These are phyloP conservation scores for Ustulina deusta DNA, from an alignment of 2,329 filamentous ascomycete species.

Conservation along the genomic window DNA sequence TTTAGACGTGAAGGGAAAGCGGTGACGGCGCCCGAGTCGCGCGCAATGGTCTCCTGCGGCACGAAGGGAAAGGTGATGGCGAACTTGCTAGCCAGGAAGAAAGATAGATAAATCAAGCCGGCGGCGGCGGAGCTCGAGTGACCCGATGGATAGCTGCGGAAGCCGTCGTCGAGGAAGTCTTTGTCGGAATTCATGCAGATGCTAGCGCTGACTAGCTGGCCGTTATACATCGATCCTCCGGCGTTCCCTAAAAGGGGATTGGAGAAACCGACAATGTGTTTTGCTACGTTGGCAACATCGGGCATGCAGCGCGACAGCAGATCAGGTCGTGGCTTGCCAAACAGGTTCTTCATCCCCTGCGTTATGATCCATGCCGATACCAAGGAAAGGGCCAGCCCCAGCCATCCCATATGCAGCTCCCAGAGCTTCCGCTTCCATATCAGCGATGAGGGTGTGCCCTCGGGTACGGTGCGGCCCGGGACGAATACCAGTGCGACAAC, in stretches of 20 bases:
- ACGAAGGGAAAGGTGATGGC: conserved; percentile 79
- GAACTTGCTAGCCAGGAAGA: conserved; percentile 89
- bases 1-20: conserved; percentile 81
- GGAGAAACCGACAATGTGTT: conserved; percentile 68
- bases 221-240: conserved; percentile 55
- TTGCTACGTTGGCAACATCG: conserved; percentile 71
- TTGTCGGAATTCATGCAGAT: conserved; percentile 79
- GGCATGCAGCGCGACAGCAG: conserved; percentile 83
- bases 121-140: conserved; percentile 81
- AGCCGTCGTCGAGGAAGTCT: conserved; percentile 78
- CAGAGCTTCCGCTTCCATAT: conserved; percentile 87
- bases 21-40: conserved; percentile 64
- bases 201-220: conserved; percentile 76
- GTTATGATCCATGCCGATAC: conserved; percentile 83
- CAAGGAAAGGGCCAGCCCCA: conserved; percentile 81
- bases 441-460: conserved; percentile 70
- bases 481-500: conserved; percentile 77
- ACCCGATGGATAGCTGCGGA: conserved; percentile 84
- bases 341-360: conserved; percentile 84
- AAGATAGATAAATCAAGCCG: conserved; percentile 84
- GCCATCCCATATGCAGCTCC: conserved; percentile 88
- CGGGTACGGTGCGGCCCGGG: conserved; percentile 75
- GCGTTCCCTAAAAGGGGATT: conserved; percentile 54
- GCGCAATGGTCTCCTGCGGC: conserved; percentile 59
- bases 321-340: conserved; percentile 81